phyloP scores from a whole-genome alignment of 768 basidiomycete genomes.

The Polyporus arcularius region DNA sequence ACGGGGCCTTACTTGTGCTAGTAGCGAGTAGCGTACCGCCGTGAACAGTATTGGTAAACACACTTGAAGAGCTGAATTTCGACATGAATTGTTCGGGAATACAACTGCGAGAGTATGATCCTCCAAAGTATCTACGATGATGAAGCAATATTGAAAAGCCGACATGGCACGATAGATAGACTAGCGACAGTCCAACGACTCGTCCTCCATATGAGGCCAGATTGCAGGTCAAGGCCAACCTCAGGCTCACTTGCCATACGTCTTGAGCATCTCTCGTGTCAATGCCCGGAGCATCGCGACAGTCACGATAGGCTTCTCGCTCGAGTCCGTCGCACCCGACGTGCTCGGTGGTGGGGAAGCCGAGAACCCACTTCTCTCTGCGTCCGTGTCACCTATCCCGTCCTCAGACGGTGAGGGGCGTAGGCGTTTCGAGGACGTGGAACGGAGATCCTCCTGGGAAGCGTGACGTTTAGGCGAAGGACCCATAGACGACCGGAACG shows the following conservation, averaged over 20 bases:
- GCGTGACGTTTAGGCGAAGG: slow-evolving; percentile 25
- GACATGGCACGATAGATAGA: background rate
- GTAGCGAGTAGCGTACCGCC: no score
- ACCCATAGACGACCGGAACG: slow-evolving; percentile 1
- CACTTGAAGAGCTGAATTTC: background rate
- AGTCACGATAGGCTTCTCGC: slow-evolving; percentile 48
- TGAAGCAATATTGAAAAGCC: background rate
- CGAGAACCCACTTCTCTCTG: slow-evolving; percentile 13
- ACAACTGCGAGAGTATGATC: no score
- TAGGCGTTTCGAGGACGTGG: slow-evolving; percentile 22
- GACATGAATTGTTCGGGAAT: background rate
- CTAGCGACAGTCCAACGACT: background rate
- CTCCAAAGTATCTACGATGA: no score
- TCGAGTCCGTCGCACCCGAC: slow-evolving; percentile 37
- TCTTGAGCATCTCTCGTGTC: slow-evolving; percentile 51
- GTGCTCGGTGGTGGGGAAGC: slow-evolving; percentile 50
- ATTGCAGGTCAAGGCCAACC: background rate
- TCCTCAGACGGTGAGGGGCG: slow-evolving; percentile 33
- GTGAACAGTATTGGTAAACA: no score
- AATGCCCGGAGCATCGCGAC: slow-evolving; percentile 66
- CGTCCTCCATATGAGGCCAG: background rate
- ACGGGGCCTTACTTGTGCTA: no score
- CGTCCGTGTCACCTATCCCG: slow-evolving; percentile 31
- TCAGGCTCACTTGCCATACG: slow-evolving; percentile 5
- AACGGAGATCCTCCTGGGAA: slow-evolving; percentile 16